Base-by-base conservation (phyloP, 768 basidiomycete genomes). In the Agrocybe praecox region DNA sequence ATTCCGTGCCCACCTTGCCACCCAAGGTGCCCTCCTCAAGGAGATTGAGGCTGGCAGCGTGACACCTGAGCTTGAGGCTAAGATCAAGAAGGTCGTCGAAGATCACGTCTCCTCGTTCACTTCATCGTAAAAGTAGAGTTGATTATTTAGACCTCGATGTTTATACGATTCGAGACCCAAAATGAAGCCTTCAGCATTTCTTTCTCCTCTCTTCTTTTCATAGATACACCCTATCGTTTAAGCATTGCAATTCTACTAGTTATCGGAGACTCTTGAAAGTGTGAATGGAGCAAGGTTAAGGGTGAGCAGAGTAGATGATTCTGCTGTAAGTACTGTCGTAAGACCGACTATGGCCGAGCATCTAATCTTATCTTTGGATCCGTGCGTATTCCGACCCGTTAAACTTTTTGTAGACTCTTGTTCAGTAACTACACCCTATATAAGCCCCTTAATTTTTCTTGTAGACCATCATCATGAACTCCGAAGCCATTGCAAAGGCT, bases 31-130 rank as follows among this genome's bases (percentile, higher is more conserved):
- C 32, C 87, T 99, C 66, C 87, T 99, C 45, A 79, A 84, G 69
- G 92, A 96, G 76, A 96, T 98, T 63, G 75, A 87, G 49, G 79
- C 80, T 60, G 97, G 96, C 56, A 82, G 76, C 59, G 89, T 98
- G 68, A 94, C 92, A 55, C 86, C 89, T 59, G 94, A 95, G 69
- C 83, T 97, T 60, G 96, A 98, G 81, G 84, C 79, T 45, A 86
- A 94, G 84, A 96, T 96, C 75, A 96, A 95, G 91, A 92, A 89
- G 82, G 89, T 88, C 65, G 92, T 94, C 21, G 91, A 93, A 77
- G 90, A 92, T 66, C 92, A 93, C 64, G 92, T 94, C 62, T 76
- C 89, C 57, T 83, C 89, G 47, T 94, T 94, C 80, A 82, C 85
- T 59, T 85, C 83, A 61, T 84, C 84, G 72, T 74, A 72, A 69